Percentiles rank a stretch among this genome's conserved stretches.
Evolutionary conservation across 306 rosid species (phyloP).

Genomic region (Prunus kanzakura): DNA sequence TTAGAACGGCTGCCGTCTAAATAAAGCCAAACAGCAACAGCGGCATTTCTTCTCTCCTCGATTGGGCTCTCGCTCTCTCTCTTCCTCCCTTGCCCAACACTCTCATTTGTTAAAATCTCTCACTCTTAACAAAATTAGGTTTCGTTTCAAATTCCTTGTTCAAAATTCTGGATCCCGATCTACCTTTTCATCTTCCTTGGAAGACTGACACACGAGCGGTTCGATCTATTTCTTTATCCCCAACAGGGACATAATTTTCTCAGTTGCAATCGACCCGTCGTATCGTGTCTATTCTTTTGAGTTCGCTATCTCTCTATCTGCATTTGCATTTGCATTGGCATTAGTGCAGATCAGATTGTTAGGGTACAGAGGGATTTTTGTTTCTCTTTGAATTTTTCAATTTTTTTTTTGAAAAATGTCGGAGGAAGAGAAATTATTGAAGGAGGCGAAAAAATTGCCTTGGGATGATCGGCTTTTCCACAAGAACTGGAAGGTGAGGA

Average conservation of each 20-base stretch:
- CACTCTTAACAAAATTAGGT: background rate
- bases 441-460: conserved; percentile 97
- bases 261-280: too few relatives aligned
- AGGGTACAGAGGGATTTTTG: background rate
- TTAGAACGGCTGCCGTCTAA: conserved; percentile 22
- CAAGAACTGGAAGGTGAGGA: conserved; percentile 99
- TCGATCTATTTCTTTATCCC: too few relatives aligned
- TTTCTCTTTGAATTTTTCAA: background rate
- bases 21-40: conserved; percentile 26
- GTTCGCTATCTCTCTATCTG: too few relatives aligned
- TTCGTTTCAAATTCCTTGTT: background rate
- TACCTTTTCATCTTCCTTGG: background rate
- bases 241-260: too few relatives aligned
- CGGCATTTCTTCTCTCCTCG: conserved; percentile 21
- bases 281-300: too few relatives aligned
- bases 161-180: conserved; percentile 30
- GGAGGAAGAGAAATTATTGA: conserved; percentile 92
- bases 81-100: background rate
- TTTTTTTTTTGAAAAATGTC: conserved; percentile 26
- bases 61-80: background rate
- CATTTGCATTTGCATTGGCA: background rate
- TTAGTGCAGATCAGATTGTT: conserved; percentile 26
- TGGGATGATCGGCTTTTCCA: conserved; percentile 97
- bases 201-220: too few relatives aligned
- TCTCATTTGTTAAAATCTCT: background rate